phyloP scores from a whole-genome alignment of 1,139 yeast species.

The Diutina pseudorugosa region DNA sequence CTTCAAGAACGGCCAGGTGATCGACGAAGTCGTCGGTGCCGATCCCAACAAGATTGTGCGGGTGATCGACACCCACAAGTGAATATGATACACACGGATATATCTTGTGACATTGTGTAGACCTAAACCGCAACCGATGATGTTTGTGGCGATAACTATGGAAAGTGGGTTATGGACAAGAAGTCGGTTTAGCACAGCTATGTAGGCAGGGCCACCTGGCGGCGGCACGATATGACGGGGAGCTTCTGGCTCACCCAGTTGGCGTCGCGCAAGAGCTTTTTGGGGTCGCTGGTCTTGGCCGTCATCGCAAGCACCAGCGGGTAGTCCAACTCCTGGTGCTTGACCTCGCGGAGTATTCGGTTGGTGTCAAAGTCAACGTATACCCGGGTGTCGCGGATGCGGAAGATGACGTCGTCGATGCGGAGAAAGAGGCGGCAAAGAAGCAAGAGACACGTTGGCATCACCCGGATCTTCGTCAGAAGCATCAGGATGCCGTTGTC shows the following conservation, averaged over 20 bases:
- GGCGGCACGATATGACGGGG: constrained; percentile 23
- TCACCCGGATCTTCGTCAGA: constrained; percentile 73
- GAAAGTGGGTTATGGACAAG: no score
- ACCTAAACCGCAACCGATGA: background rate
- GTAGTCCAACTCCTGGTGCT: constrained; percentile 60
- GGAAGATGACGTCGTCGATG: constrained; percentile 78
- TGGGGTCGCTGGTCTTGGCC: constrained; percentile 49
- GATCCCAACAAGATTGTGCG: constrained; percentile 73
- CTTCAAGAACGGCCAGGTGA: constrained; percentile 63
- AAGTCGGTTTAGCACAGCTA: no score
- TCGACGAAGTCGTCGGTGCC: constrained; percentile 75
- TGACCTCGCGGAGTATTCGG: constrained; percentile 62
- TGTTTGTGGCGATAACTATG: background rate
- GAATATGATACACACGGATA: background rate
- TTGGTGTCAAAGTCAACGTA: constrained; percentile 66
- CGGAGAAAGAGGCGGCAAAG: constrained; percentile 72
- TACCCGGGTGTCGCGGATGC: constrained; percentile 76
- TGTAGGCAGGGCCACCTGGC: background rate
- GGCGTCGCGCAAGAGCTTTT: constrained; percentile 64
- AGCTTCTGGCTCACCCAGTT: constrained; percentile 66
- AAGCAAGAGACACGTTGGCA: constrained; percentile 68
- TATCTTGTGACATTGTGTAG: background rate
- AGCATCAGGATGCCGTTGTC: constrained; percentile 86
- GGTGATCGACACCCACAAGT: constrained; percentile 10
- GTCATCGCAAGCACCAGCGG: constrained; percentile 35